A percentile compares a stretch with the other conserved stretches of the same genome.
phyloP scores from a whole-genome alignment of 306 rosid species.

The Prunus mume region DNA sequence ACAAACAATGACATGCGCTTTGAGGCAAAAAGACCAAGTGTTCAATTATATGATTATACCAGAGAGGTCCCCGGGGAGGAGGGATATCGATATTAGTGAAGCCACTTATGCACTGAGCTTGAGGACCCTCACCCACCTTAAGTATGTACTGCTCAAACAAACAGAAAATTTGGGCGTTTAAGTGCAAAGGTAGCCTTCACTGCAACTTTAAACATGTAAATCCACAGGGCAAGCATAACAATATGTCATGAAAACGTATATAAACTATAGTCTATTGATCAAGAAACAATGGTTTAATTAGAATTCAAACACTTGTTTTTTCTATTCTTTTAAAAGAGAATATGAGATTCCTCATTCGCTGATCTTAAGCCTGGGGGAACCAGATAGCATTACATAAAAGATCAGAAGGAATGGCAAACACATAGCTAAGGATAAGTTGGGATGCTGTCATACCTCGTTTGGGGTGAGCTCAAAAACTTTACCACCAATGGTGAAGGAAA shows the following conservation, averaged over 20 bases:
- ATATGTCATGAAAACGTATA: neutral
- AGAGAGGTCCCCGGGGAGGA: slow-evolving; percentile 95
- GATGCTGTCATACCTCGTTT: slow-evolving; percentile 52
- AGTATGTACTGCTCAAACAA: slow-evolving; percentile 69
- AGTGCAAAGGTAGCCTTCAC: neutral
- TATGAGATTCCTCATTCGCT: no score
- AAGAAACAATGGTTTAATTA: neutral
- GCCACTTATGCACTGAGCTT: slow-evolving; percentile 88
- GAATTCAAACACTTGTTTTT: neutral
- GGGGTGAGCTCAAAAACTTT: slow-evolving; percentile 58
- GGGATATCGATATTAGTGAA: slow-evolving; percentile 73
- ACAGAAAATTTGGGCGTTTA: slow-evolving; percentile 11
- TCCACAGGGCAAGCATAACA: neutral
- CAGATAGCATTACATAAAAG: neutral
- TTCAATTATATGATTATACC: slow-evolving; percentile 44
- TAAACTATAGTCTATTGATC: neutral
- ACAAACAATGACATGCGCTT: neutral
- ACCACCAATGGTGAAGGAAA: slow-evolving; percentile 84
- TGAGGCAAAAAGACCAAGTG: neutral
- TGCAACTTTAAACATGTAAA: neutral
- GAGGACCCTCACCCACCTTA: slow-evolving; percentile 67
- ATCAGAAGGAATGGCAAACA: neutral
- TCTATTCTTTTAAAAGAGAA: neutral
- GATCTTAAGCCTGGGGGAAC: neutral
- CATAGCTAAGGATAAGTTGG: neutral